Evolutionary conservation across 345 rosid genomes (phyloP).

Genomic region (Combretum micranthum): DNA sequence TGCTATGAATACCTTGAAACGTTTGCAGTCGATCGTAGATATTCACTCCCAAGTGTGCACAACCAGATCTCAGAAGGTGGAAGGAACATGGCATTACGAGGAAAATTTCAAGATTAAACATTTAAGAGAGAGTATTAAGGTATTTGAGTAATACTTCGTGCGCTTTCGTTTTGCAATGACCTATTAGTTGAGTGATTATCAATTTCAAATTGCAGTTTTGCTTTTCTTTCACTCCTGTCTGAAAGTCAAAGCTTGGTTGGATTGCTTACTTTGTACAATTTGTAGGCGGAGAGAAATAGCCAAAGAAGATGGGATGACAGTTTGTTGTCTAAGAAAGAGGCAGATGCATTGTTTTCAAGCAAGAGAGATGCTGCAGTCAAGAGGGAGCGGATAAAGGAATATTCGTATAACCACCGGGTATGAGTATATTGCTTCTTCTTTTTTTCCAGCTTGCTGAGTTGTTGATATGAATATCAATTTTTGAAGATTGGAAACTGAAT

Average conservation of each 20-base stretch:
- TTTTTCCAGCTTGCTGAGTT: too few species aligned
- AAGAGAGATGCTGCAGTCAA: constrained; percentile 64
- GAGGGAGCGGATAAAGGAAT: constrained; percentile 65
- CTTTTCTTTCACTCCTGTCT: too few species aligned
- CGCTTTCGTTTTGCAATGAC: too few species aligned
- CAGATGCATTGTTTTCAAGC: constrained; percentile 47
- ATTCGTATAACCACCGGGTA: constrained; percentile 64
- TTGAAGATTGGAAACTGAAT: not conserved
- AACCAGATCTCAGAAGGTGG: constrained; percentile 36
- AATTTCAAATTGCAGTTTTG: too few species aligned
- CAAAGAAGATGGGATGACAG: constrained; percentile 85
- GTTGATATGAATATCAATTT: not conserved
- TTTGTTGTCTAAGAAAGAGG: constrained; percentile 71
- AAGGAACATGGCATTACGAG: constrained; percentile 24
- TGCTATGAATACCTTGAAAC: constrained; percentile 66
- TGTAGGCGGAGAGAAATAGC: constrained; percentile 58
- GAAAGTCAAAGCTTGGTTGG: too few species aligned
- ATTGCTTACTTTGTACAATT: not conserved
- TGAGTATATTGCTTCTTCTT: not conserved
- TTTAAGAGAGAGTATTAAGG: constrained; percentile 40
- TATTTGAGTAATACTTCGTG: not conserved
- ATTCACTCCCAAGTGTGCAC: constrained; percentile 69
- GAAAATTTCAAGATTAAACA: constrained; percentile 38
- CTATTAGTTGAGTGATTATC: too few species aligned
- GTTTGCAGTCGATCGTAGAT: constrained; percentile 76